phyloP scores from a whole-genome alignment of 1,139 yeast species.

The Saccharomyces pastorianus region DNA sequence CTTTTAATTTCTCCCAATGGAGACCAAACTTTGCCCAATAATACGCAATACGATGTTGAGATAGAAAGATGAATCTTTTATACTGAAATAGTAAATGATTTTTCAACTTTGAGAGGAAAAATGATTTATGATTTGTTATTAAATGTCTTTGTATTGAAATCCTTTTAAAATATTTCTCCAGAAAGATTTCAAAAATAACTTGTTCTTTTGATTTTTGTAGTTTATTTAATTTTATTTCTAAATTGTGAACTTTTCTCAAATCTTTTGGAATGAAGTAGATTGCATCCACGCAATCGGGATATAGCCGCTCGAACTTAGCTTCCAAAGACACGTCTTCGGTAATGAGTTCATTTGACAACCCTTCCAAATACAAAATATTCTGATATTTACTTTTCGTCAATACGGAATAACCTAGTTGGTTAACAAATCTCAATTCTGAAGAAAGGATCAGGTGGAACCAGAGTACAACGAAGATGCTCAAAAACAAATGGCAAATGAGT shows the following conservation, averaged over 20 bases:
- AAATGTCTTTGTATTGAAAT: not conserved
- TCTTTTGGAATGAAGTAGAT: slow-evolving; percentile 46
- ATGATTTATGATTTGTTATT: not conserved
- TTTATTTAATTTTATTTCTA: slow-evolving; percentile 32
- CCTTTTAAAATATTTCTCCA: slow-evolving; percentile 13
- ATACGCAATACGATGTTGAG: not conserved
- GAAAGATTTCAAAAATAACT: slow-evolving; percentile 25
- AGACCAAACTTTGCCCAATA: not conserved
- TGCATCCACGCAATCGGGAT: slow-evolving; percentile 31
- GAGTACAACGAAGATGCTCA: slow-evolving; percentile 43
- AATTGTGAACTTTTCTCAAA: slow-evolving; percentile 33
- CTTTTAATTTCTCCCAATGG: not conserved
- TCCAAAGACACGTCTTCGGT: slow-evolving; percentile 33
- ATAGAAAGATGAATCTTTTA: not conserved
- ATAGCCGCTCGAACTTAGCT: slow-evolving; percentile 24
- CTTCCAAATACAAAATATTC: slow-evolving; percentile 42
- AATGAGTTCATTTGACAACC: slow-evolving; percentile 37
- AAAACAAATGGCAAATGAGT: slow-evolving; percentile 47
- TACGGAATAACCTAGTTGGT: slow-evolving; percentile 29
- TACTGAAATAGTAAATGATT: not conserved
- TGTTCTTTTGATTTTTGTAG: slow-evolving; percentile 39
- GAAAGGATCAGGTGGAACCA: slow-evolving; percentile 47
- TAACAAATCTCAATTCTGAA: slow-evolving; percentile 42
- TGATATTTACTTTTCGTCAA: slow-evolving; percentile 30
- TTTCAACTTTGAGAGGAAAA: not conserved